phyloP scores from a whole-genome alignment of 2,329 filamentous ascomycete species.

The Colletotrichum destructivum region DNA sequence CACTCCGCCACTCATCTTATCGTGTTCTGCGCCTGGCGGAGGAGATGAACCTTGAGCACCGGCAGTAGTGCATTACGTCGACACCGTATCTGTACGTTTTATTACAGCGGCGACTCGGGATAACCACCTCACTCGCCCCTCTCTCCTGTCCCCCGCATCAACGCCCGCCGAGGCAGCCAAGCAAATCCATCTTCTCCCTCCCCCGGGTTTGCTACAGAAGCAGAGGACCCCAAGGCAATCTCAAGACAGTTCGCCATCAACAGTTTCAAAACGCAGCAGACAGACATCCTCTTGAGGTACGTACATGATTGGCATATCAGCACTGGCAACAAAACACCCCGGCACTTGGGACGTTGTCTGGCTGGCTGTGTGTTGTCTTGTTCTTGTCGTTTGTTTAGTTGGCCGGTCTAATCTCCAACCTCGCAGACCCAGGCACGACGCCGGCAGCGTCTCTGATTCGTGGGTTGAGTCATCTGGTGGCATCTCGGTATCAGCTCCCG shows the following conservation, averaged over 20 bases:
- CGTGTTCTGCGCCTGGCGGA: constrained; percentile 1
- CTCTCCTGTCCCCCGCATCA: neutral
- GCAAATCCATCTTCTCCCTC: neutral
- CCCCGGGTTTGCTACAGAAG: neutral
- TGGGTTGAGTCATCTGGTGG: constrained; percentile 30
- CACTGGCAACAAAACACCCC: constrained; percentile 14
- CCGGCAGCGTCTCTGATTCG: constrained; percentile 24
- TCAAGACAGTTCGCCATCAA: neutral
- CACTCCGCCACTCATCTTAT: neutral
- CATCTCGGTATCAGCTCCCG: constrained; percentile 40
- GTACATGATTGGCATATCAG: constrained; percentile 19
- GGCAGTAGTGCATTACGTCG: constrained; percentile 8
- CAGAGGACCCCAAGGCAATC: neutral
- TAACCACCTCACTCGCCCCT: neutral
- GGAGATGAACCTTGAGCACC: constrained; percentile 31
- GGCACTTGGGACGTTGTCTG: constrained; percentile 3
- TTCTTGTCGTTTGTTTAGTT: constrained; percentile 12
- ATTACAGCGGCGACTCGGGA: neutral
- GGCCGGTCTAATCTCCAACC: constrained; percentile 41
- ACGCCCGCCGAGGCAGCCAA: constrained; percentile 14
- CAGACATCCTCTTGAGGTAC: constrained; percentile 24
- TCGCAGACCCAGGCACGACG: constrained; percentile 27
- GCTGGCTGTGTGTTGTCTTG: neutral
- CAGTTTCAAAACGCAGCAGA: neutral
- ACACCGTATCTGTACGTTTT: neutral